Conservation (phyloP, 108 stramenopile species). For the Thalassiosira profunda region DNA sequence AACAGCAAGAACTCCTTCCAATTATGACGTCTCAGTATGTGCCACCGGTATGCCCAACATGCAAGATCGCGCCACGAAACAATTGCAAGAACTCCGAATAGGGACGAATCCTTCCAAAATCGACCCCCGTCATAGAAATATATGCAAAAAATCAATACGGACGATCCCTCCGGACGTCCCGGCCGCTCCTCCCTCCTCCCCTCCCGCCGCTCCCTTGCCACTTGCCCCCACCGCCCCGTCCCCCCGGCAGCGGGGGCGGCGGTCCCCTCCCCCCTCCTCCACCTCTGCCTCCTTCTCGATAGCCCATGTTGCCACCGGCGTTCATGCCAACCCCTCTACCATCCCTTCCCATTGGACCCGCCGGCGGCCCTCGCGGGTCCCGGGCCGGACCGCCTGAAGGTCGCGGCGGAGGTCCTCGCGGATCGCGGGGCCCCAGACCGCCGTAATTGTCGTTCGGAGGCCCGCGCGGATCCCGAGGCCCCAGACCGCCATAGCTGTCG, state of each 20-base stretch:
- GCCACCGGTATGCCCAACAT: no score
- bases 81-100: no score
- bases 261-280: neutral
- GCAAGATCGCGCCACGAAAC: no score
- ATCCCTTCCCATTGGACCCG: neutral
- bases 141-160: neutral
- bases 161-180: neutral
- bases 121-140: no score
- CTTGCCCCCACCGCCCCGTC: no score
- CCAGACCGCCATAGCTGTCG: neutral
- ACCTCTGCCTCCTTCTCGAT: constrained; percentile 1
- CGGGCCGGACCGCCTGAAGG: neutral
- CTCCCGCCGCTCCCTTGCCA: no score
- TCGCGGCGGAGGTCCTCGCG: no score
- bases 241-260: no score
- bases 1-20: no score
- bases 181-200: neutral
- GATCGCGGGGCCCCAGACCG: no score
- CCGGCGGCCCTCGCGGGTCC: neutral
- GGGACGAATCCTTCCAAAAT: no score
- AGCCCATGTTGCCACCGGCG: neutral
- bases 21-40: no score
- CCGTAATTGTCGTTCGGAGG: neutral
- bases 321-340: neutral
- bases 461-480: neutral